Conservation (phyloP, 495 filamentous ascomycete species). For the Friedmanniomyces endolithicus region DNA sequence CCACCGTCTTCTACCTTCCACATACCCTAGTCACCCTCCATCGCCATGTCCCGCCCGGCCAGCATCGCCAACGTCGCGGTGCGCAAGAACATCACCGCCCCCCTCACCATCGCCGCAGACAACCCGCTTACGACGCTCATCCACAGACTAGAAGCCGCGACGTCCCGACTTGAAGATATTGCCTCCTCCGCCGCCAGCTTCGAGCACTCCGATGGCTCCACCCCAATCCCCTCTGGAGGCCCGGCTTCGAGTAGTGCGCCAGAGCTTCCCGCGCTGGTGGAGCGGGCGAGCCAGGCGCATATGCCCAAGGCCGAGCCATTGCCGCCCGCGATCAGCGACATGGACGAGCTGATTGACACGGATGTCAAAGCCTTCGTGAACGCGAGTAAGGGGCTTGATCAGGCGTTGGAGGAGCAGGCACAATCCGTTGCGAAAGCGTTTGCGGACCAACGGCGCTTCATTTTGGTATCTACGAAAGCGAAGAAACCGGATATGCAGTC, state of each 20-base stretch:
- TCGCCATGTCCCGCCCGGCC: background rate
- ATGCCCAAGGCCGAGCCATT: conserved; percentile 38
- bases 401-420: conserved; percentile 67
- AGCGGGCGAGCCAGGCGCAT: conserved; percentile 25
- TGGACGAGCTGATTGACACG: conserved; percentile 63
- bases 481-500: conserved; percentile 73
- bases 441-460: conserved; percentile 70
- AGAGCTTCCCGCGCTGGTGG: background rate
- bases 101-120: conserved; percentile 7
- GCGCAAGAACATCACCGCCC: conserved; percentile 10
- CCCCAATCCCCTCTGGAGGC: conserved; percentile 18
- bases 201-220: conserved; percentile 31
- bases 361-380: conserved; percentile 68
- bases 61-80: conserved; percentile 15
- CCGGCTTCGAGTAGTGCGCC: conserved; percentile 6
- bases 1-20: conserved; percentile 10
- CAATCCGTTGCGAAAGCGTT: conserved; percentile 54
- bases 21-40: background rate
- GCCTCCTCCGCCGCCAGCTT: conserved; percentile 55
- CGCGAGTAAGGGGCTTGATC: conserved; percentile 63
- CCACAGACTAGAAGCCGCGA: conserved; percentile 90
- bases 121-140: conserved; percentile 34
- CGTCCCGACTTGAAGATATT: conserved; percentile 91
- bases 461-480: conserved; percentile 77
- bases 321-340: conserved; percentile 70